Evolutionary conservation across 371 early-diverging fungal species (phyloP), one percentile per base, ranked within the genome.

Genomic region (Mucor piriformis): DNA sequence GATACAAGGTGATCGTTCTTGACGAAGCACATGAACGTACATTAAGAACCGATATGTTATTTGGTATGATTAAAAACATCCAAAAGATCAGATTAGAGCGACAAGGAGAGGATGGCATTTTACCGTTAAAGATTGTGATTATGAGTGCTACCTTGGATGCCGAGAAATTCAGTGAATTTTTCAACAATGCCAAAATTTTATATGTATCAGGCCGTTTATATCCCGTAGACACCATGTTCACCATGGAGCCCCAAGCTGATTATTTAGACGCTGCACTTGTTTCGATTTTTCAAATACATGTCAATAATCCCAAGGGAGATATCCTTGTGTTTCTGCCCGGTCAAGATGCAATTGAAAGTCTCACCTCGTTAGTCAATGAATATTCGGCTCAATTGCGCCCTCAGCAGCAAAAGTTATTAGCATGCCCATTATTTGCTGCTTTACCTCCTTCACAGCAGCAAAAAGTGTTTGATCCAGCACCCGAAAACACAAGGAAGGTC

Each of bases 1-100:
- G 85, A 42, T 99, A 99, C 77, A 88, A 89, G 29, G 87, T 92
- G 7, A 86, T 99, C 50, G 85, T 97, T 12, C 75, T 99, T 32
- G 99, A 99, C 66, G 99, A 99, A 74, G 99, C 98, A 1, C 99
- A 99, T 78, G 99, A 99, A 77, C 88, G 99, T 47, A 97, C 95
- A 1, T 62, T 97, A 54, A 83, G 97, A 50, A 99, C 99, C 0
- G 99, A 99, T 73, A 89, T 99, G 62, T 66, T 99, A 35, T 91
- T 99, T 67, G 97, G 96, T 18, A 91, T 94, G 90, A 79, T 95
- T 21, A 95, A 96, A 65, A 84, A 83, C 20, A 90, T 93, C 46
- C 92, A 93, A 73, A 71, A 82, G 57, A 81, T 84, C 35, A 74
- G 95, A 27, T 57, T 63, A 11, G 76, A 83, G n/a, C 66, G 80